Base-by-base conservation (phyloP, 2,329 filamentous ascomycete genomes). In the Cladobotryum mycophilum region DNA sequence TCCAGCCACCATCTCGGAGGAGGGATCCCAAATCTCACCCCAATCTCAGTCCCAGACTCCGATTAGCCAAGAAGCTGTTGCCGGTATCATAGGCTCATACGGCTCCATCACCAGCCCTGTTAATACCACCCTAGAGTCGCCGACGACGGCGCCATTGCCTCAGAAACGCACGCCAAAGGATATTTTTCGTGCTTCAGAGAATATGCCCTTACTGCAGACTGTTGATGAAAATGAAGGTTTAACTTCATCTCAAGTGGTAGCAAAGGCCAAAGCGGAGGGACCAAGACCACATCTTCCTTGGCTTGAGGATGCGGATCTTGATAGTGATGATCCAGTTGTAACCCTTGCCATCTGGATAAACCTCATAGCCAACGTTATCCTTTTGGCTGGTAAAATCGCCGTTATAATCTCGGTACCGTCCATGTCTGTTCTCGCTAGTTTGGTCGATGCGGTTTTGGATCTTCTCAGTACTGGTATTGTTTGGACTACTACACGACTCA, bases 291-390 rank as follows among this genome's bases (percentile, higher is more conserved):
- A 85, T 51, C 80, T 89, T 40, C 86, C 85, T 7, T 85, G 82
- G 66, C 79, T 87, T 49, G 85, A 87, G 52, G 86, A 90, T 56
- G 85, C 85, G 51, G 78, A 80, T 18, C 59, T 90, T 2, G 86
- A 90, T 61, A 88, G 84, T 55, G 77, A 83, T 44, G 84, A 85
- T 53, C 82, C 79, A 14, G 81, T 95, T 45, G 89, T 96, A 45
- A 86, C 84, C n/a, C 63, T 93, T 17, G 91, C 92, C 40, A 93
- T 97, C 61, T 92, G 90, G 66, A 71, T 95, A 66, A 96, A 95
- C 64, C 79, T 95, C 45, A 70, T 79, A 18, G 90, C 89, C 52
- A 96, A 96, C 64, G 74, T 82, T 2, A 71, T 88, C 41, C 76
- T 95, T 2, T 77, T 95, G 3, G 78, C 79, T 6, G 81, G 88